phyloP scores from a whole-genome alignment of 2,329 filamentous ascomycete species.

The Penicillium sp. region DNA sequence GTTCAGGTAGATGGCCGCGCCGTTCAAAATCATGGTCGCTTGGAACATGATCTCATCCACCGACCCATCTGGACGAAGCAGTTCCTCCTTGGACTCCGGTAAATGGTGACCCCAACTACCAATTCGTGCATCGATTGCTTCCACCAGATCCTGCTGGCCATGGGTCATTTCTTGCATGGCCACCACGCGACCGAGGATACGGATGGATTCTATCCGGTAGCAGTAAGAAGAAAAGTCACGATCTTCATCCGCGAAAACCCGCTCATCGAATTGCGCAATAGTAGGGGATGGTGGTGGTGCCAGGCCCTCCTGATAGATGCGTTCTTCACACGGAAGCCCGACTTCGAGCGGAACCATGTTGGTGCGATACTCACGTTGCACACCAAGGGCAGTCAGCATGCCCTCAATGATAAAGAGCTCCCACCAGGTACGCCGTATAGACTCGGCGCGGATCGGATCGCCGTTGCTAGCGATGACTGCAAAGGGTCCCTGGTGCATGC shows the following conservation, averaged over 20 bases:
- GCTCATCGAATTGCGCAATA: conserved; percentile 74
- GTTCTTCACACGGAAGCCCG: conserved; percentile 78
- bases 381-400: conserved; percentile 73
- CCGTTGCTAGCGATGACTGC: conserved; percentile 64
- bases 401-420: conserved; percentile 78
- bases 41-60: conserved; percentile 92
- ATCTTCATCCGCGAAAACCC: conserved; percentile 70
- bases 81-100: conserved; percentile 69
- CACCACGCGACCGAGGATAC: conserved; percentile 77
- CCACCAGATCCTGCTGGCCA: conserved; percentile 56
- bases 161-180: conserved; percentile 39
- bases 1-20: conserved; percentile 70
- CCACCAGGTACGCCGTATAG: conserved; percentile 90
- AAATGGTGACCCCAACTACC: conserved; percentile 80
- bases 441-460: conserved; percentile 73
- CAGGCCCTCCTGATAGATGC: conserved; percentile 58
- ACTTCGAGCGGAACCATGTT: conserved; percentile 70
- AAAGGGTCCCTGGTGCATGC: conserved; percentile 70
- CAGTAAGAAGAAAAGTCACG: conserved; percentile 77
- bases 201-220: conserved; percentile 78
- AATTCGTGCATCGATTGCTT: conserved; percentile 59
- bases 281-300: conserved; percentile 60
- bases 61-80: conserved; percentile 68
- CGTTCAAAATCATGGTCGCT: conserved; percentile 74
- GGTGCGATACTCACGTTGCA: conserved; percentile 58